Base-by-base conservation (phyloP, 768 basidiomycete genomes). In the Leccinum olivaceopallidum region DNA sequence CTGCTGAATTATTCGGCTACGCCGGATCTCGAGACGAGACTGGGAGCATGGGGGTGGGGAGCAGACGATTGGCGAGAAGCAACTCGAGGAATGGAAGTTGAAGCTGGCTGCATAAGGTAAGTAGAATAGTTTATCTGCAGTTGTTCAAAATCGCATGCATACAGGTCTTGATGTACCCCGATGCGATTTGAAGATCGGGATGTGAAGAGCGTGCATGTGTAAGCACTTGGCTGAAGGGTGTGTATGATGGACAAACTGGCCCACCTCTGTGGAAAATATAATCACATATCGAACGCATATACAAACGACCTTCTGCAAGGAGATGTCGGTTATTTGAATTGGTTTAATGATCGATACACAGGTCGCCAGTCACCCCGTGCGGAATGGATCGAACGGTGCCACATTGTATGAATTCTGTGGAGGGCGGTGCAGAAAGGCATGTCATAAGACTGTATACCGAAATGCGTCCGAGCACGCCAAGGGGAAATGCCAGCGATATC, bases 1-100 rank as follows among this genome's bases (percentile, higher is more conserved):
- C 14, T 14, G 16, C 18, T 9, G 22, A 13, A 10, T 26, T 9
- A 5, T 28, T 44, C 20, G n/a, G 22, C 30, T 10, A 26, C 6
- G 12, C 39, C 2, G 6, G 26, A 49, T 16, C 18, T 16, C 6
- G 12, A 2, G 7, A 28, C 4, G 8, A 30, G 12, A 20, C 16
- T 32, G 1, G 2, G 52, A 34, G 50, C 6, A 0, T 5, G 42
- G 50, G 48, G 47, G 53, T 24, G 14, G 8, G 39, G 28, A 56
- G 6, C 6, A 30, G 14, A 34, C 44, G 2, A 44, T 44, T 22
- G 10, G 5, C 44, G 12, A 13, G 44, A 47, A 47, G 44, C 20
- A 13, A 32, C n/a, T 9, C 0, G 20, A 26, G 28, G 2, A 66
- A 55, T 66, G 49, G 65, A 66, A 57, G 57, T 24, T 3, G 39